These are phyloP conservation scores for Podila verticillata DNA, from an alignment of 192 early-diverging fungal species.

Conservation along the genomic window DNA sequence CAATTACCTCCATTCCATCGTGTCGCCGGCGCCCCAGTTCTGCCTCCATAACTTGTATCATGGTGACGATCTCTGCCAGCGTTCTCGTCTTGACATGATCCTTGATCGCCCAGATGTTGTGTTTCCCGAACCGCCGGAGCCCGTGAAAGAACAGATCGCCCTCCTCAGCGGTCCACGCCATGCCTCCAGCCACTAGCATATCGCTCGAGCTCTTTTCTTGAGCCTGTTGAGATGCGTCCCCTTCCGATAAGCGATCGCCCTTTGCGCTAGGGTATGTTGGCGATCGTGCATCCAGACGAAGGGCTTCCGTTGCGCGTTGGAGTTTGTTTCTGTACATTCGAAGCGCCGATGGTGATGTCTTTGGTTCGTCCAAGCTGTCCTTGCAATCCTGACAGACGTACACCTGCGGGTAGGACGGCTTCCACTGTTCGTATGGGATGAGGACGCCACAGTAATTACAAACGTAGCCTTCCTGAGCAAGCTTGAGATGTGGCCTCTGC, in stretches of 20 bases:
- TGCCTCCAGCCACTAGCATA: constrained; percentile 24
- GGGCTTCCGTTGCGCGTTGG: no score
- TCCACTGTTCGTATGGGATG: constrained; percentile 7
- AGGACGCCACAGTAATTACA: constrained; percentile 22
- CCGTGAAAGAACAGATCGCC: constrained; percentile 33
- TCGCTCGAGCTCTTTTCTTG: background rate
- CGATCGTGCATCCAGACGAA: no score
- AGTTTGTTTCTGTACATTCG: no score
- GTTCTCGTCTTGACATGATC: constrained; percentile 31
- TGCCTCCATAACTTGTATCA: constrained; percentile 35
- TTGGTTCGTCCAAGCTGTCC: background rate
- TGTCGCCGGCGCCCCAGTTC: constrained; percentile 15
- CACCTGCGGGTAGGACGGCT: constrained; percentile 10
- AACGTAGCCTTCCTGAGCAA: constrained; percentile 21
- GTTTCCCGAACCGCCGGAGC: constrained; percentile 35
- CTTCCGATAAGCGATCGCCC: no score
- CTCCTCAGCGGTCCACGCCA: constrained; percentile 27
- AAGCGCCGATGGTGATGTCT: no score
- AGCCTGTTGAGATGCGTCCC: no score
- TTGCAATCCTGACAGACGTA: constrained; percentile 7
- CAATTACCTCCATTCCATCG: background rate
- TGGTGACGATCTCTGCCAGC: constrained; percentile 36
- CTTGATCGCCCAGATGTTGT: constrained; percentile 43
- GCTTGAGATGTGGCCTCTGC: constrained; percentile 10
- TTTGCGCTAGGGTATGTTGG: no score